Evolutionary conservation across 768 basidiomycete species (phyloP), one percentile per base, ranked within the genome.

Genomic region (Suillus spraguei): DNA sequence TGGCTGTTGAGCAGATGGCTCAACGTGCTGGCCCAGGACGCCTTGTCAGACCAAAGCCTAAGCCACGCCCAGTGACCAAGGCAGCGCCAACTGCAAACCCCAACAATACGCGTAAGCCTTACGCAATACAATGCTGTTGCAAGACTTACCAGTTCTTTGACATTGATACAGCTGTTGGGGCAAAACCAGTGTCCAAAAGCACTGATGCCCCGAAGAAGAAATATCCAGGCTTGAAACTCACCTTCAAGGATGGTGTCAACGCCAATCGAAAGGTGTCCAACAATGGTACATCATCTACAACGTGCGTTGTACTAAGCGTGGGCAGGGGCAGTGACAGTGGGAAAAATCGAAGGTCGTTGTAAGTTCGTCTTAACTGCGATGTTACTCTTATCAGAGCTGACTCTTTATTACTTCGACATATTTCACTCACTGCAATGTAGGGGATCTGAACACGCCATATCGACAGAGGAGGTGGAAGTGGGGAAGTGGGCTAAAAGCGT

Each of bases 21-120:
- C 53, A 36, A 20, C 10, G 7, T 28, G 22, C 54, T 52, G 60
- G 36, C 42, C 44, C 36, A 6, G 52, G 32, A 60, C 46, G 0
- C 13, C 32, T 38, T 20, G 52, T 53, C 32, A 61, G 41, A 59
- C 39, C 59, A 52, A 59, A 20, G 59, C 39, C 59, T 13, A 59
- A 20, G 42, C 53, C 13, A 1, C 35, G 5, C 35, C 53, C 53
- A 36, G 53, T 36, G n/a, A 22, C 53, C 33, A 54, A 36, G 28
- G 32, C 47, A 49, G 22, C 24, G 3, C 47, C 22, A 14, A 28
- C 22, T 49, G 47, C 22, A 24, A 49, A 49, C 24, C 24, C 24
- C 6, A 0, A 49, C 11, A 24, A 47, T 13, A 49, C 1, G 2
- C 1, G 24, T 49, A 49, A 49, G 47, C 24, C 24, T 49, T 49